Base-by-base conservation (phyloP, 495 filamentous ascomycete genomes). In the Echria macrotheca region DNA sequence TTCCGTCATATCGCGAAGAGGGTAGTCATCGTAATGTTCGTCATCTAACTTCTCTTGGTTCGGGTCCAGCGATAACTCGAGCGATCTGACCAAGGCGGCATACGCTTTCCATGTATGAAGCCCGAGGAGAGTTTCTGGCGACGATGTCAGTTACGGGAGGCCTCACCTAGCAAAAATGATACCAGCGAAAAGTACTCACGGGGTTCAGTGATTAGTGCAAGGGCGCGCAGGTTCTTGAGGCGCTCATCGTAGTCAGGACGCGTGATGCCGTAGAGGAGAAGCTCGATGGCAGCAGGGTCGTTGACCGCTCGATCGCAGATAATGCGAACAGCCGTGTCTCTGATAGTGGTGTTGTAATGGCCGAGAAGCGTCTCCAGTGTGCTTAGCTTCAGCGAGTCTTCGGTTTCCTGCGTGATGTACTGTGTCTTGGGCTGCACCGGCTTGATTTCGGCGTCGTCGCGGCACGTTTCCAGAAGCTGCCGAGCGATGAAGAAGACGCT, bases 341-440 rank as follows among this genome's bases (percentile, higher is more conserved):
- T 66, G 47, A 80, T 77, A 12, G 69, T 58, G 38, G 69, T 72
- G 56, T 76, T 80, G 42, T 77, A 74, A 50, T 76, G 75, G 0
- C 65, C 60, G 5, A 78, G 55, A 15, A 80, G 66, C n/a, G 67
- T 77, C 23, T 76, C 69, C 5, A 80, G 57, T 0, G 77, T 80
- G 28, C 55, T 53, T 0, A 66, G 45, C 35, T 70, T 69, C 10
- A 80, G 62, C 2, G 76, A 73, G 41, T 80, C 77, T 50, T 80
- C 77, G n/a, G 75, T 77, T n/a, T 73, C 71, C 53, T 80, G 77
- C 8, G 75, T 80, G 49, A 80, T 80, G 56, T 78, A 79, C 50
- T 77, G 75, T 9, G 77, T 70, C 57, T 78, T 80, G 32, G 71
- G 75, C 46, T 69, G 72, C 11, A 63, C 53, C 2, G 68, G 70